Evolutionary conservation across 2,329 filamentous ascomycete genomes (phyloP), one percentile per base, ranked within the genome.

Genomic region (Aplosporella prunicola): DNA sequence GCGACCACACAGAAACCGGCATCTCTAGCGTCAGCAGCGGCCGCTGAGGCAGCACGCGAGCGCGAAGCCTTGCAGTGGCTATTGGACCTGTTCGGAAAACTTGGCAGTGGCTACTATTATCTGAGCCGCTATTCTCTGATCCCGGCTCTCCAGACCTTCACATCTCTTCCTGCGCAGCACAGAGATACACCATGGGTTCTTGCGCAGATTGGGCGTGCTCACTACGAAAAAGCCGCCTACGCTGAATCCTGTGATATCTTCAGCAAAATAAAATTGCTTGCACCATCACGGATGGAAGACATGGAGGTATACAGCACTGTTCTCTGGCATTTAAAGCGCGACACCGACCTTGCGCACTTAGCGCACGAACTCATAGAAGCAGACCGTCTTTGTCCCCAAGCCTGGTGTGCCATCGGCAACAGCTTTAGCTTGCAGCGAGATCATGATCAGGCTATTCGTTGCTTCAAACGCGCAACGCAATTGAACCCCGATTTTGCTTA

Each of bases 221-320:
- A 93, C 54, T 94, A 93, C 56, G 91, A 98, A 64, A 84, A 89
- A 56, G 82, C 82, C 8, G 75, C 81, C 47, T 95, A 96, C 55
- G 67, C 69, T 2, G 85, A 94, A 45, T 86, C 91, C 3, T 89
- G 94, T 55, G 85, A 82, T 46, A 82, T 80, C 51, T 98, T 94
- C 58, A 72, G 78, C 41, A 78, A 79, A 39, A 75, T 98, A 47
- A 79, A 86, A 34, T 74, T 80, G 20, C 70, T 91, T 47, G 80
- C 84, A 9, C 89, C 89, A 1, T 83, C 84, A 1, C 78, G 85
- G 4, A 70, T 93, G 29, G 82, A 93, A 54, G 88, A 95, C 53
- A 95, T 96, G 88, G 91, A 98, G 56, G 80, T 96, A 23, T 98
- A 94, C 62, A 96, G 89, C 10, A 98, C 91, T 1, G 81, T 93